A percentile compares a stretch with the other conserved stretches of the same genome.
These are phyloP conservation scores for Bruguiera sexangula DNA, from an alignment of 345 rosid genomes.

Conservation along the genomic window DNA sequence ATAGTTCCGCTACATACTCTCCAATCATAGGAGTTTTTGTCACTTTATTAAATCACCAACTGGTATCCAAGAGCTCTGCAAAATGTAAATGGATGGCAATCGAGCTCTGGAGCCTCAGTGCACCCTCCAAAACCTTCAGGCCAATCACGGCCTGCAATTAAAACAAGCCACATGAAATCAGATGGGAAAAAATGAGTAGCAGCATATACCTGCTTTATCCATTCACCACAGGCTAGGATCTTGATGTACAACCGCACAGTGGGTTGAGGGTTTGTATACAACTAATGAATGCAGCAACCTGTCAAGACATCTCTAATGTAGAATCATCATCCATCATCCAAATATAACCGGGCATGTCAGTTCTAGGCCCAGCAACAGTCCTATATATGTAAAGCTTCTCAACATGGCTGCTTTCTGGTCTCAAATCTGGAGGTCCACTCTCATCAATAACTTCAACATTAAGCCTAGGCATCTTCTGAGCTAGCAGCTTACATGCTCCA, in stretches of 20 bases:
- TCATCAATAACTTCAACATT: conserved; percentile 95
- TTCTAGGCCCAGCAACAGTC: conserved; percentile 73
- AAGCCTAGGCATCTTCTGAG: conserved; percentile 76
- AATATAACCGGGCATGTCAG: conserved; percentile 76
- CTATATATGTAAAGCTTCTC: conserved; percentile 87
- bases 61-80: conserved; percentile 35
- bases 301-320: conserved; percentile 36
- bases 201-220: conserved; percentile 34
- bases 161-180: conserved; percentile 24
- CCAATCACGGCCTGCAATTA: conserved; percentile 32
- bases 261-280: background rate
- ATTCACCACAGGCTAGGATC: conserved; percentile 11
- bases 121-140: conserved; percentile 21
- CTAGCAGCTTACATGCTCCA: conserved; percentile 80
- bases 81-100: conserved; percentile 39
- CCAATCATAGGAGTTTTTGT: conserved; percentile 15
- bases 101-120: conserved; percentile 33
- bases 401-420: conserved; percentile 67
- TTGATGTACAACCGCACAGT: background rate
- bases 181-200: conserved; percentile 25
- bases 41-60: conserved; percentile 29
- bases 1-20: conserved; percentile 23
- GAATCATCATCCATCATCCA: conserved; percentile 70
- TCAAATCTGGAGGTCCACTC: conserved; percentile 50
- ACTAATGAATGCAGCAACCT: background rate